phyloP scores from a whole-genome alignment of 129 eudicot species.

The Centrapalus pauciflorus region DNA sequence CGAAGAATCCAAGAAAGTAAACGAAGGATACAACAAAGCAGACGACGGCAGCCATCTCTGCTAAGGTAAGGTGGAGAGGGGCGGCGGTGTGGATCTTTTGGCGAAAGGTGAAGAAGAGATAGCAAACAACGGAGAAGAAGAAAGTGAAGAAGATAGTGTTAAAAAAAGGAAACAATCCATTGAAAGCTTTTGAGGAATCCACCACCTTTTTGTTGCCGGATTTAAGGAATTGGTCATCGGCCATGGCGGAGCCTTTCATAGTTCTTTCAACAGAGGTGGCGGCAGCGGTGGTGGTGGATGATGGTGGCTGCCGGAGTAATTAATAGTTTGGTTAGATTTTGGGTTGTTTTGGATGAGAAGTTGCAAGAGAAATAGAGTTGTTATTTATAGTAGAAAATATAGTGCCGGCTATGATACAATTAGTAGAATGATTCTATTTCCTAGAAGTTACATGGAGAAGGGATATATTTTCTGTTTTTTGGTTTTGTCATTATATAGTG shows the following conservation, averaged over 20 bases:
- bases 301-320: no score
- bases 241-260: neutral
- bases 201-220: neutral
- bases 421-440: neutral
- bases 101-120: conserved; percentile 36
- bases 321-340: neutral
- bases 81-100: conserved; percentile 36
- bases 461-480: no score
- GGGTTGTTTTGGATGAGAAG: neutral
- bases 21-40: conserved; percentile 28
- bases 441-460: neutral
- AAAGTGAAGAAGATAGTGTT: conserved; percentile 49
- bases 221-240: neutral
- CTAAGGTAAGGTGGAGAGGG: conserved; percentile 40
- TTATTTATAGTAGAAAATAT: neutral
- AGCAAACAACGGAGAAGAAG: conserved; percentile 51
- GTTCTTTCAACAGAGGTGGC: neutral
- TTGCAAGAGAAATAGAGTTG: neutral
- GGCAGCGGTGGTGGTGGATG: neutral
- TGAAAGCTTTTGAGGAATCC: neutral
- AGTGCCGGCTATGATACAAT: neutral
- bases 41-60: conserved; percentile 40
- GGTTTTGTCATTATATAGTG: no score
- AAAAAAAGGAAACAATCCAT: neutral
- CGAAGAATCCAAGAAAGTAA: conserved; percentile 42